Evolutionary conservation across 164 flowering plant genomes (phyloP), one percentile per base, ranked within the genome.

Genomic region (Aristolochia fimbriata): DNA sequence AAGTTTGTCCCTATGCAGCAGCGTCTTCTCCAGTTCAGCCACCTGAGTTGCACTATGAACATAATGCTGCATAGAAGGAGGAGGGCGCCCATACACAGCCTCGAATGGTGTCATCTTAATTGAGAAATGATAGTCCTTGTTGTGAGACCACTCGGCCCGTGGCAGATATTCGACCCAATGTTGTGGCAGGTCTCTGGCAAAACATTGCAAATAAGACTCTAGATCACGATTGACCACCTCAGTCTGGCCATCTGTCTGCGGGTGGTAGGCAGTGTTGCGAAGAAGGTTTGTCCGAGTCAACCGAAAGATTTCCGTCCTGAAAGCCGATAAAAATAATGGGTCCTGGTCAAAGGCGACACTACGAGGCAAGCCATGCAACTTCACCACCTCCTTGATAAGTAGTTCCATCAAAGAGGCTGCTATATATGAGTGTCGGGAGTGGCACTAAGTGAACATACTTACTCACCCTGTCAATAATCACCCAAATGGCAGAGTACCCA

Each of bases 401-500:
- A 13, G 1, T 24, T 37, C 19, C 6, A 15, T 27, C 23, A 51
- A 27, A 20, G 15, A 4, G 6, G n/a, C 10, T 0, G 62, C 57
- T 1, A 51, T 50, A 12, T 17, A 59, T 0, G 58, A 58, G 25
- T 65, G 63, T 13, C 22, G n/a, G 1, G 5, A 58, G 14, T 31
- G 61, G 19, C 7, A 33, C 8, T 12, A 65, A 59, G 22, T 59
- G 58, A 0, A 14, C 57, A 25, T 64, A 22, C 43, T 54, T 27
- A 49, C n/a, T 11, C 67, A 33, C n/a, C n/a, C n/a, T n/a, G 49
- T 64, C 67, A 46, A 57, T 62, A 4, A 64, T 56, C 9, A 57
- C 67, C 1, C 47, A 58, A 2, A 64, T n/a, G n/a, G n/a, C n/a
- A n/a, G n/a, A n/a, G n/a, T n/a, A n/a, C n/a, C n/a, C n/a, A n/a